Evolutionary conservation across 768 basidiomycete species (phyloP).

Genomic region (Pleurotus salmoneostramineus): DNA sequence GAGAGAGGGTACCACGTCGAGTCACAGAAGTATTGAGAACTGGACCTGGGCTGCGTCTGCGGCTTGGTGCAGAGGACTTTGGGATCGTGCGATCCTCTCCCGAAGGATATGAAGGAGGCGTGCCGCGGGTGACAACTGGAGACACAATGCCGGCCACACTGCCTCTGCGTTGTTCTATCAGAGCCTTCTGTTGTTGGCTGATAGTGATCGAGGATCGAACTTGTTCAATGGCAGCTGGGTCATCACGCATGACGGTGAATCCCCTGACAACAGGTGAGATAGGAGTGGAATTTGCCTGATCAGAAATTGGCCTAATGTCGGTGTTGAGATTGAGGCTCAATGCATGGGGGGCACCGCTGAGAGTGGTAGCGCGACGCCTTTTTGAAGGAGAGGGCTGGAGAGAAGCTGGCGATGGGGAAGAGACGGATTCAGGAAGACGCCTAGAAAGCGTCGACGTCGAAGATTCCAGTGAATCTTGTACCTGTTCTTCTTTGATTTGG

Average conservation of each 20-base stretch:
- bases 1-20: constrained; percentile 22
- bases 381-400: constrained; percentile 46
- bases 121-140: constrained; percentile 21
- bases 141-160: constrained; percentile 44
- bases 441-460: constrained; percentile 29
- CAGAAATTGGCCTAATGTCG: constrained; percentile 35
- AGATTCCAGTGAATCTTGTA: constrained; percentile 40
- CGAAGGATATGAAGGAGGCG: constrained; percentile 23
- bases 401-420: constrained; percentile 36
- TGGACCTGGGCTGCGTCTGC: constrained; percentile 34
- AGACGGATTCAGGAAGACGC: constrained; percentile 16
- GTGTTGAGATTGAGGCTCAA: constrained; percentile 36
- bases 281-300: constrained; percentile 47
- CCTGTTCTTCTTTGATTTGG: constrained; percentile 63
- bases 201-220: constrained; percentile 57
- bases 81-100: constrained; percentile 21
- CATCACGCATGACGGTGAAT: constrained; percentile 55
- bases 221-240: constrained; percentile 55
- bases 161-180: constrained; percentile 67
- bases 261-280: constrained; percentile 68
- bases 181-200: constrained; percentile 69
- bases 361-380: constrained; percentile 63
- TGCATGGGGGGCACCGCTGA: constrained; percentile 55
- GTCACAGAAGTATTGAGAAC: constrained; percentile 13
- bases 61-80: constrained; percentile 18